phyloP scores from a whole-genome alignment of 1,284 basidiomycete genomes.

The Trametes versicolor region DNA sequence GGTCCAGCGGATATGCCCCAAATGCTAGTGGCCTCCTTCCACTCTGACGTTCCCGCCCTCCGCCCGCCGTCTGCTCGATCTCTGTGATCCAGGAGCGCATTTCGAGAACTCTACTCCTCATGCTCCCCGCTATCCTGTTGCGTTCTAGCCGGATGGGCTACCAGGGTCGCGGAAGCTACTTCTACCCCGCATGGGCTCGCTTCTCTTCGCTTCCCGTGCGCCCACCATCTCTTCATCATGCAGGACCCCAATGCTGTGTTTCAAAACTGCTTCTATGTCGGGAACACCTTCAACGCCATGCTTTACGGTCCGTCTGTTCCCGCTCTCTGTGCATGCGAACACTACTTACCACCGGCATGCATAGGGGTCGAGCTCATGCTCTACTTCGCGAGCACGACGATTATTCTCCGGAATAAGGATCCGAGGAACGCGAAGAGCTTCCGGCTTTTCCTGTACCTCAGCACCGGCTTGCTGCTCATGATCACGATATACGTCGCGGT shows the following conservation, averaged over 20 bases:
- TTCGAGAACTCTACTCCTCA: not conserved
- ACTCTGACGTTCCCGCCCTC: not conserved
- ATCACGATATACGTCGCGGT: constrained; percentile 24
- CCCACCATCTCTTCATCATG: not conserved
- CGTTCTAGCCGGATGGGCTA: not conserved
- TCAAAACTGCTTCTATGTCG: constrained; percentile 21
- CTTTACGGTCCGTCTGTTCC: constrained; percentile 8
- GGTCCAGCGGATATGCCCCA: not conserved
- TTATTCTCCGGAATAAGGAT: constrained; percentile 8
- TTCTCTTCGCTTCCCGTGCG: not conserved
- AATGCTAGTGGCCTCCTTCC: not conserved
- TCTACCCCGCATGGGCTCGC: not conserved
- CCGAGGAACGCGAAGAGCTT: constrained; percentile 5
- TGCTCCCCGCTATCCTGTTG: not conserved
- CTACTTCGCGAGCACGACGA: constrained; percentile 17
- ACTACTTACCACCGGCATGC: not conserved
- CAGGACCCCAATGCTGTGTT: constrained; percentile 14
- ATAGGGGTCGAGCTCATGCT: constrained; percentile 26
- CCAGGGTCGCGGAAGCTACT: not conserved
- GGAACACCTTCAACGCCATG: constrained; percentile 20
- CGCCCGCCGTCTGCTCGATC: not conserved
- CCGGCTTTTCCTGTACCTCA: constrained; percentile 24
- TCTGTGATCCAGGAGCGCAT: not conserved
- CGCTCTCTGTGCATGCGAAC: not conserved
- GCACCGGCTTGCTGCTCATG: constrained; percentile 19